Conservation (phyloP, 2,329 filamentous ascomycete genomes). For the Fusarium sp. region DNA sequence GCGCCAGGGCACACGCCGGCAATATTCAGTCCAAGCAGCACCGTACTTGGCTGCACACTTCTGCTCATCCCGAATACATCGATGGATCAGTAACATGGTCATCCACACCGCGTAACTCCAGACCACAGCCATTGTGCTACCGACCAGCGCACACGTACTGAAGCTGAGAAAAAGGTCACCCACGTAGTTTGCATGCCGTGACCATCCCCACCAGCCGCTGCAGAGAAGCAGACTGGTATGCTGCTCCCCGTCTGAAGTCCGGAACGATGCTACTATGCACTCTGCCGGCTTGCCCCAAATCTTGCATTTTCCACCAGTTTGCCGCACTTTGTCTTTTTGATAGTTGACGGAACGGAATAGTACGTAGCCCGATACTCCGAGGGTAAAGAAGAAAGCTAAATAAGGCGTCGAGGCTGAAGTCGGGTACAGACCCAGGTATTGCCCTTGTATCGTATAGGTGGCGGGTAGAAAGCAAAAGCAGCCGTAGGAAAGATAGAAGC, state of each 20-base stretch:
- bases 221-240: conserved; percentile 50
- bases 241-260: conserved; percentile 54
- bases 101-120: conserved; percentile 61
- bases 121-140: conserved; percentile 52
- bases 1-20: conserved; percentile 54
- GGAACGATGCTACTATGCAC: conserved; percentile 53
- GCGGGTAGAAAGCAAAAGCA: conserved; percentile 58
- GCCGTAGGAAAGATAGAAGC: conserved; percentile 59
- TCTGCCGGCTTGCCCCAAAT: conserved; percentile 57
- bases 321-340: conserved; percentile 57
- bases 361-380: conserved; percentile 51
- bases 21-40: conserved; percentile 57
- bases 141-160: conserved; percentile 56
- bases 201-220: conserved; percentile 48
- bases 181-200: conserved; percentile 47
- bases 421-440: conserved; percentile 59
- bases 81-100: conserved; percentile 56
- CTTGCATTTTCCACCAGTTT: conserved; percentile 52
- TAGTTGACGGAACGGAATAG: conserved; percentile 59
- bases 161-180: conserved; percentile 49
- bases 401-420: conserved; percentile 44
- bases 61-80: conserved; percentile 58
- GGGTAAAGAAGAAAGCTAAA: conserved; percentile 32
- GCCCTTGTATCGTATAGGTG: conserved; percentile 60
- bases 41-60: conserved; percentile 59